phyloP scores from a whole-genome alignment of 148 eudicot genomes.

The Cornus kousa region DNA sequence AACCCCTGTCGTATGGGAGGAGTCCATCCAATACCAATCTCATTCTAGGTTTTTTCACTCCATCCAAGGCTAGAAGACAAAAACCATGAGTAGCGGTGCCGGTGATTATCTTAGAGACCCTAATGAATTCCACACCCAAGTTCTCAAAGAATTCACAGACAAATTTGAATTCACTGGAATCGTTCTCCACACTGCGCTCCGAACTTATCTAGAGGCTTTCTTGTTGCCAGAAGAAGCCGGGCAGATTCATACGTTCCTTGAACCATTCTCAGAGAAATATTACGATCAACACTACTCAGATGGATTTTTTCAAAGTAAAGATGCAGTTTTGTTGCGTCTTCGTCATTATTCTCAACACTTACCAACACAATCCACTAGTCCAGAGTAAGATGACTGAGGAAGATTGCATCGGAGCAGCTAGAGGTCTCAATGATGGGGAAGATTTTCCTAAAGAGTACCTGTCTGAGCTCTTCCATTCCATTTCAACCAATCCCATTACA shows the following conservation, averaged over 20 bases:
- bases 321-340: constrained; percentile 77
- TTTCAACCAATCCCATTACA: constrained; percentile 55
- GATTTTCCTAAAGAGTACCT: constrained; percentile 85
- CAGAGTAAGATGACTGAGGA: constrained; percentile 99
- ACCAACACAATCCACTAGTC: constrained; percentile 94
- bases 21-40: no score
- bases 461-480: constrained; percentile 86
- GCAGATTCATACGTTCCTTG: constrained; percentile 75
- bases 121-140: constrained; percentile 69
- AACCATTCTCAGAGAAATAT: constrained; percentile 72
- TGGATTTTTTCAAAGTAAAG: constrained; percentile 57
- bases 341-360: constrained; percentile 90
- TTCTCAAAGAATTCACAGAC: constrained; percentile 66
- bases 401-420: constrained; percentile 76
- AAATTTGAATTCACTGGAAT: constrained; percentile 76
- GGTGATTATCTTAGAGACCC: constrained; percentile 95
- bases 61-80: no score
- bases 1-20: no score
- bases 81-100: constrained; percentile 6
- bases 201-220: constrained; percentile 74
- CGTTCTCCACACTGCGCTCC: constrained; percentile 67
- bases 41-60: no score
- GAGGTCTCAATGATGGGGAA: constrained; percentile 80
- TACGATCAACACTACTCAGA: constrained; percentile 77
- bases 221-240: constrained; percentile 94